Conservation (phyloP, 140 eudicot genomes). For the Senecio squalidus region DNA sequence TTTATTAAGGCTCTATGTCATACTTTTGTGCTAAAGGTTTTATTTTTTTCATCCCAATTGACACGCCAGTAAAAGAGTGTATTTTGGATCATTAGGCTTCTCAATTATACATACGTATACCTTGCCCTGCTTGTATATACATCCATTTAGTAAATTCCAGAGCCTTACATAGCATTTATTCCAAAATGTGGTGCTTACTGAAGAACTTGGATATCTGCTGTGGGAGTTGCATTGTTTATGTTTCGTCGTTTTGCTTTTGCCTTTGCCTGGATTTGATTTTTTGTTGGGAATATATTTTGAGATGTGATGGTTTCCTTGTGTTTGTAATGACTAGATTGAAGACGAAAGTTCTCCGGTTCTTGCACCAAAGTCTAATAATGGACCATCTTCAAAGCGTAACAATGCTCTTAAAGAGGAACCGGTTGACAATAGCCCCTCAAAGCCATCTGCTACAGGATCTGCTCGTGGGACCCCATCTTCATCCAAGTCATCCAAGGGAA, state of each 20-base stretch:
- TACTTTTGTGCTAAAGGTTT: background rate
- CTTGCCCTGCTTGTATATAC: background rate
- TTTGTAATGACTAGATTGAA: constrained; percentile 39
- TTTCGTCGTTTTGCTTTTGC: background rate
- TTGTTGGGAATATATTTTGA: background rate
- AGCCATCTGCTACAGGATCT: constrained; percentile 43
- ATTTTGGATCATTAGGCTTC: background rate
- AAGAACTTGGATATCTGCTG: background rate
- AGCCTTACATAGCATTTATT: too few relatives aligned
- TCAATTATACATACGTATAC: background rate
- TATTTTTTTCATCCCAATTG: background rate
- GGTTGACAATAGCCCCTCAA: constrained; percentile 55
- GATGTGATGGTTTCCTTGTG: background rate
- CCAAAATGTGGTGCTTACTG: background rate
- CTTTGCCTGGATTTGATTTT: background rate
- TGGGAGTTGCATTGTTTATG: constrained; percentile 2
- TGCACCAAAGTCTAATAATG: constrained; percentile 57
- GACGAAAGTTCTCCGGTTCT: constrained; percentile 88
- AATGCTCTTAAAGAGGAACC: constrained; percentile 82
- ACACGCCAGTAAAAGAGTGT: background rate
- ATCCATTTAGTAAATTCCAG: background rate
- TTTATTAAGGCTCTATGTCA: background rate
- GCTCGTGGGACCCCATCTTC: constrained; percentile 62
- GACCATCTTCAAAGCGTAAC: constrained; percentile 31
- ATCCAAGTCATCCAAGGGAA: constrained; percentile 76